Base-by-base conservation (phyloP, 192 early-diverging fungal species). In the Lobulomyces angularis region DNA sequence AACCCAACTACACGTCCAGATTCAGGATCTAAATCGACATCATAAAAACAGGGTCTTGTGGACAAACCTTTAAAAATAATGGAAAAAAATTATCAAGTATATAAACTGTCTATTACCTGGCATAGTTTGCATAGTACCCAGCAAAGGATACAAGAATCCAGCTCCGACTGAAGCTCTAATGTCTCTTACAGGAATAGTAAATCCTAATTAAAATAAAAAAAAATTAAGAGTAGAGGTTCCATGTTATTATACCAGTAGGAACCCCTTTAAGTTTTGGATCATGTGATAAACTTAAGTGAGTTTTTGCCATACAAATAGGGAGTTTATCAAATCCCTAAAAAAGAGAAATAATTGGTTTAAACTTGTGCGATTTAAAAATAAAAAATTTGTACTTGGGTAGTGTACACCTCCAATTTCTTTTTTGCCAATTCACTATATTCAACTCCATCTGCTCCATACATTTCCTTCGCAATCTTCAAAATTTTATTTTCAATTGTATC, bases 281-380 rank as follows among this genome's bases (percentile, higher is more conserved):
- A 31, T 90, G 89, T 19, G 89, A 90, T 44, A 98, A 70, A 35
- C 78, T 82, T 48, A 88, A 70, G 55, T 98, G 94, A 3, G 94
- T 98, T 71, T 98, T 98, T 27, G 94, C 94, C 94, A 98, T 98
- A 62, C 94, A 98, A 25, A 98, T 85, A 4, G 91, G 91, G 51
- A 96, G 60, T 19, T 81, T 64, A 29, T 51, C 76, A 65, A 92
- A 98, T 14, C 91, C 91, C 63, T 77, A 5, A 8, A 12, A 33
- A 55, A 22, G 4, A 12, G 18, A 45, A 11, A n/a, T 1, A 0
- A 9, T 31, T 49, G 11, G 26, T 48, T 1, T 8, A 12, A 19
- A 53, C 9, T 25, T 12, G n/a, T 41, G 24, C 25, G 16, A 53
- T 31, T 12, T 3, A 20, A n/a, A n/a, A 46, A 18, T 46, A 11